A percentile compares a stretch with the other conserved stretches of the same genome.
Conservation (phyloP, 495 filamentous ascomycete genomes). For the Polyplosphaeria fusca region DNA sequence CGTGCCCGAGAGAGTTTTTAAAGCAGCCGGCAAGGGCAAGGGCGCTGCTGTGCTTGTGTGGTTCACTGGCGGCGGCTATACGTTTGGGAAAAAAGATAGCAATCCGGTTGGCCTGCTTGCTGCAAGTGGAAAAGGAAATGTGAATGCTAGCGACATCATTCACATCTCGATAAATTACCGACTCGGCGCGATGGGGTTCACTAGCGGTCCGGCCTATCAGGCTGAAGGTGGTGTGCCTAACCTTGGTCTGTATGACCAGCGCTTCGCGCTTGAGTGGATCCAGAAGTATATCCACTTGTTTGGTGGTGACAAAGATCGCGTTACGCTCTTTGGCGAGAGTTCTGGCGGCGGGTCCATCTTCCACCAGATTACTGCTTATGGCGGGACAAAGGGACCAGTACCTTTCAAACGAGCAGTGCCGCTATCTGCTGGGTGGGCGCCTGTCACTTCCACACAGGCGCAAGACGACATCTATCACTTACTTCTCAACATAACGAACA, state of each 20-base stretch:
- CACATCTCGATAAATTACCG: conserved; percentile 40
- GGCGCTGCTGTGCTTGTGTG: conserved; percentile 41
- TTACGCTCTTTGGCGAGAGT: conserved; percentile 66
- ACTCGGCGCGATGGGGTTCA: conserved; percentile 64
- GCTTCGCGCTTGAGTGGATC: conserved; percentile 70
- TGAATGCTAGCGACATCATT: conserved; percentile 29
- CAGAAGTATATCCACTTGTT: conserved; percentile 63
- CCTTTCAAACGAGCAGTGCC: conserved; percentile 41
- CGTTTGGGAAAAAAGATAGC: conserved; percentile 34
- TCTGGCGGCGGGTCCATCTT: conserved; percentile 66
- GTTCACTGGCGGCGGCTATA: conserved; percentile 42
- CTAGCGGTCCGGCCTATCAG: conserved; percentile 46
- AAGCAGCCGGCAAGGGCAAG: conserved; percentile 19
- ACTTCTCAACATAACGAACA: conserved; percentile 50
- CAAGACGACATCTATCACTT: conserved; percentile 45
- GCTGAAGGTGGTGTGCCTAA: conserved; percentile 55
- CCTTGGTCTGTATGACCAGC: conserved; percentile 63
- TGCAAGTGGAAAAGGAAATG: conserved; percentile 8
- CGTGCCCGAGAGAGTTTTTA: conserved; percentile 35
- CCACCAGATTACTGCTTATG: conserved; percentile 57
- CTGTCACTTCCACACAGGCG: conserved; percentile 39
- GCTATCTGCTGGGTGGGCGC: conserved; percentile 50
- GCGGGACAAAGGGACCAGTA: conserved; percentile 34
- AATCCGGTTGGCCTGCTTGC: conserved; percentile 36
- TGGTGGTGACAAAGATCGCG: conserved; percentile 60